Evolutionary conservation across 306 rosid species (phyloP), one percentile per base, ranked within the genome.

Genomic region (Sechiopsis laciniata): DNA sequence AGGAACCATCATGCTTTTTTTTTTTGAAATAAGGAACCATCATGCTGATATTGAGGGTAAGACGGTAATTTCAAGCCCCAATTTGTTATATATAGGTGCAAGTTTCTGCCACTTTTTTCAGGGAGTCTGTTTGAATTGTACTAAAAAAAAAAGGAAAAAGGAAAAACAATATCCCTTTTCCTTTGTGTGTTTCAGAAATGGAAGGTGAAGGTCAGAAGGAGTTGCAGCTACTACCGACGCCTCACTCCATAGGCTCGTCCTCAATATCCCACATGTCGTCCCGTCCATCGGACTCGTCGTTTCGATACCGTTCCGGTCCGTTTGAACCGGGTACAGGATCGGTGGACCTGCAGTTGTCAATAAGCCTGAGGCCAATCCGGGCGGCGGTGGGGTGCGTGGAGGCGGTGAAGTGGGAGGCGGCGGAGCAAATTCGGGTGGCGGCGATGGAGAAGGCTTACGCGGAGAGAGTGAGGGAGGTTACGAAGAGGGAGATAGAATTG

Each of bases 371-470:
- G 45, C 90, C 92, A 13, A 74, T 48, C 57, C 60, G 52, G 40
- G 58, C 79, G 40, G 81, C 24, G 74, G 74, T 72, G 80, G 76
- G 67, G 15, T 83, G 85, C 15, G 87, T 87, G 68, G 92, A 91
- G 72, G 84, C 89, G 51, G 21, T 95, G 75, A 95, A 89, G 80
- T 91, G 97, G 99, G 85, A 95, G 64, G 97, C 99, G 52, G 95
- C 90, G 54, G 99, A 95, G 96, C 96, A 91, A 74, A 88, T 91
- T 48, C 62, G 96, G n/a, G 66, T 88, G 76, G 97, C 96, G 69
- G 95, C 95, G 74, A 88, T 88, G 92, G 99, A 95, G 54, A 95
- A 89, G 73, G 97, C 95, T 53, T 91, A 95, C 55, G 99, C 97
- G 9, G 95, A 94, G 85, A 79, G 92, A 15, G 87, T 95, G 75